Evolutionary conservation across 495 filamentous ascomycete genomes (phyloP).

Genomic region (Aspergillus sparsus): DNA sequence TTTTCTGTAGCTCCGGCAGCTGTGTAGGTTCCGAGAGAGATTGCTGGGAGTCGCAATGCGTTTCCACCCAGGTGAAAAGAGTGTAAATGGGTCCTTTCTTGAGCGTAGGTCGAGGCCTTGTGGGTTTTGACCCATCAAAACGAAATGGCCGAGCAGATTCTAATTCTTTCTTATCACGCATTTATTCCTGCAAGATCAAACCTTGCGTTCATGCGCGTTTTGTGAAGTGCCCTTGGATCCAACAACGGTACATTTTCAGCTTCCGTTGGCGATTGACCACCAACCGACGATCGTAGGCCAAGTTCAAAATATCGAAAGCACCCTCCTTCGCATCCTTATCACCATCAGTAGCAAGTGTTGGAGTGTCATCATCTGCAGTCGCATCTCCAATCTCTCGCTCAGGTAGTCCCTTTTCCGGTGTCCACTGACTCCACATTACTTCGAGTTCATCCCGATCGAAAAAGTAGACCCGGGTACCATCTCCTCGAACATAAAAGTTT

Average conservation of each 20-base stretch:
- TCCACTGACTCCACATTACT: constrained; percentile 71
- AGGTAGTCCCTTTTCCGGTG: constrained; percentile 36
- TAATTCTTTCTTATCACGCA: too few species aligned
- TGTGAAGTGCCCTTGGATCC: constrained; percentile 88
- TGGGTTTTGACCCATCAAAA: too few species aligned
- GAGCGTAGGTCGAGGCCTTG: too few species aligned
- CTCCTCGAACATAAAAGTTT: constrained; percentile 95
- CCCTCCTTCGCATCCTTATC: constrained; percentile 25
- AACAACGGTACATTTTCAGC: constrained; percentile 96
- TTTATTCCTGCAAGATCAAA: too few species aligned
- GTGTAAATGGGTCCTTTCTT: too few species aligned
- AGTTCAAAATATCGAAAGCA: constrained; percentile 67
- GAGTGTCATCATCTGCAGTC: neutral
- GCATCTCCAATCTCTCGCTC: constrained; percentile 21
- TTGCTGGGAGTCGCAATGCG: too few species aligned
- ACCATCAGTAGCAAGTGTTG: neutral
- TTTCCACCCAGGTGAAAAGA: too few species aligned
- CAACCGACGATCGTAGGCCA: constrained; percentile 82
- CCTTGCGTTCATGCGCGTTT: constrained; percentile 52
- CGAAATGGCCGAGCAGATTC: too few species aligned
- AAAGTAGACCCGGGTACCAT: constrained; percentile 96
- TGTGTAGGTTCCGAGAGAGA: too few species aligned
- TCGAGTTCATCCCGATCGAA: constrained; percentile 84
- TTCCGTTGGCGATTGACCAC: constrained; percentile 87
- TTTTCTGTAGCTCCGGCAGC: too few species aligned